Evolutionary conservation across 257 asterid species (phyloP).

Genomic region (Solanum gracilifrons): DNA sequence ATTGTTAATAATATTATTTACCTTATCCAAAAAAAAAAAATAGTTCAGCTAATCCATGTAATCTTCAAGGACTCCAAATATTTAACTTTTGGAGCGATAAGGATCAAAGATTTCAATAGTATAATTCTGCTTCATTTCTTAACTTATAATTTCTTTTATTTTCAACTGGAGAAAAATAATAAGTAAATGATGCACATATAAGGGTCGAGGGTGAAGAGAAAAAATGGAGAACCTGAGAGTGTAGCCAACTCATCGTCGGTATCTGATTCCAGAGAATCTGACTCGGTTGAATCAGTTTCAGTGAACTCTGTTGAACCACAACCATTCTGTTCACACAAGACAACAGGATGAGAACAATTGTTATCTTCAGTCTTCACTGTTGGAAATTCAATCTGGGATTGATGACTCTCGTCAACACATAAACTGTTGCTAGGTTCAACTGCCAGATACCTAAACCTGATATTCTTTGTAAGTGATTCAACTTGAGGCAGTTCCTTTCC

Average conservation of each 20-base stretch:
- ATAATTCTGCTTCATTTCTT: background rate
- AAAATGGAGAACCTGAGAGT: slow-evolving; percentile 51
- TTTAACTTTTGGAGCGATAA: background rate
- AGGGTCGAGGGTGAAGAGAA: background rate
- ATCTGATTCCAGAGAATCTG: slow-evolving; percentile 79
- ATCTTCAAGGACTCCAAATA: background rate
- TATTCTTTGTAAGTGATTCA: slow-evolving; percentile 39
- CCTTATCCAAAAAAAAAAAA: background rate
- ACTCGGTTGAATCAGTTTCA: slow-evolving; percentile 88
- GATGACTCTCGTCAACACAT: slow-evolving; percentile 26
- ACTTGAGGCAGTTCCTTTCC: slow-evolving; percentile 55
- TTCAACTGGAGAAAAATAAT: background rate
- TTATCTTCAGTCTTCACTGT: slow-evolving; percentile 42
- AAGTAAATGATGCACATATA: background rate
- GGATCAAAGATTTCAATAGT: background rate
- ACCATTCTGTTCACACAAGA: slow-evolving; percentile 43
- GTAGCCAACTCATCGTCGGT: slow-evolving; percentile 61
- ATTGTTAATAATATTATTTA: background rate
- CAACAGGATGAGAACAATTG: slow-evolving; percentile 26
- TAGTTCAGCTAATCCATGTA: background rate
- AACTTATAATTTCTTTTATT: background rate
- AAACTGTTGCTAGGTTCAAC: slow-evolving; percentile 42
- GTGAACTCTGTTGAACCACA: slow-evolving; percentile 81
- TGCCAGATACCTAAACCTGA: slow-evolving; percentile 33
- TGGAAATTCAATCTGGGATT: slow-evolving; percentile 35